Conservation (phyloP, 345 rosid genomes). For the Acer saccharum region DNA sequence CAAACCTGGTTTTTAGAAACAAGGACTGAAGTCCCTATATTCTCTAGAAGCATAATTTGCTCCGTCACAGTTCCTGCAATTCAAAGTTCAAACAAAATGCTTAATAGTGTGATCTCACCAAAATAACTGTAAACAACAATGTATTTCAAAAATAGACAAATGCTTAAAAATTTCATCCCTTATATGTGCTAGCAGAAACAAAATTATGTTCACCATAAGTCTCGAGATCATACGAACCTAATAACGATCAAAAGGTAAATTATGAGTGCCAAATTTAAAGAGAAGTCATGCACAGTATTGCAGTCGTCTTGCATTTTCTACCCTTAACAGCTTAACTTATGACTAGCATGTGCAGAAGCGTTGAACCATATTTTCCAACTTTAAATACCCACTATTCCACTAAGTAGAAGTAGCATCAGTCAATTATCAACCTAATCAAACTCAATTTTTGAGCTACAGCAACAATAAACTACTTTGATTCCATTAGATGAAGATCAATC, state of each 20-base stretch:
- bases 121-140: neutral
- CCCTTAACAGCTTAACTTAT: neutral
- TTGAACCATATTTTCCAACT: conserved; percentile 7
- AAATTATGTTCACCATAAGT: neutral
- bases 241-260: conserved; percentile 1
- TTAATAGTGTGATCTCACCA: neutral
- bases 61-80: conserved; percentile 72
- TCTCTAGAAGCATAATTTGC: conserved; percentile 98
- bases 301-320: neutral
- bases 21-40: conserved; percentile 94
- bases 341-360: neutral
- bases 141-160: neutral
- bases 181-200: neutral
- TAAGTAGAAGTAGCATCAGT: neutral
- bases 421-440: neutral
- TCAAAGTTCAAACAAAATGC: conserved; percentile 17
- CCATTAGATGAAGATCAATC: neutral
- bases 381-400: neutral
- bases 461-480: neutral
- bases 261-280: neutral
- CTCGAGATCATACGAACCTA: neutral
- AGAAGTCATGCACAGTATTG: neutral
- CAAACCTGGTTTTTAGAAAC: conserved; percentile 86
- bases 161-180: neutral
- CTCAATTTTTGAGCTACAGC: neutral